Conservation (phyloP, 2,329 filamentous ascomycete species). For the Sphaerostilbella broomeana region DNA sequence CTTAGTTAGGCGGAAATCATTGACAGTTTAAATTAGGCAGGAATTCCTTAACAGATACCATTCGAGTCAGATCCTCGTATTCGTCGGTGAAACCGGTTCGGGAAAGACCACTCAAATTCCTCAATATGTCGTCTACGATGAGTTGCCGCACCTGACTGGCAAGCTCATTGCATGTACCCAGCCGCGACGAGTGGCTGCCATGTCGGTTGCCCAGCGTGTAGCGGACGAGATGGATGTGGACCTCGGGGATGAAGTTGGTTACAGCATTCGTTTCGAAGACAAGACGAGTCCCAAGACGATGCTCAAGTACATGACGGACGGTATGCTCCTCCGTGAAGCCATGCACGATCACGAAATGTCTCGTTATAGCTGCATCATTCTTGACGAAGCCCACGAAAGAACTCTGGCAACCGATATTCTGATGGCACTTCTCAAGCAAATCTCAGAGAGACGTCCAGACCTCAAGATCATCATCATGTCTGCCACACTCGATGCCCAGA, state of each 20-base stretch:
- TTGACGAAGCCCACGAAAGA: slow-evolving; percentile 97
- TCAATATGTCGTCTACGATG: slow-evolving; percentile 96
- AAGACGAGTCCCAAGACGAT: slow-evolving; percentile 81
- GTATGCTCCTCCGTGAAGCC: slow-evolving; percentile 93
- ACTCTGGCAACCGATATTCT: slow-evolving; percentile 95
- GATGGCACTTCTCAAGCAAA: slow-evolving; percentile 92
- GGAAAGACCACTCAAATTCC: slow-evolving; percentile 99
- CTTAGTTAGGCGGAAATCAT: neutral
- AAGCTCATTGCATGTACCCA: slow-evolving; percentile 98
- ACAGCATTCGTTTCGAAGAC: slow-evolving; percentile 98
- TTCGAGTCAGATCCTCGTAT: slow-evolving; percentile 89
- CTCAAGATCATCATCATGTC: slow-evolving; percentile 99
- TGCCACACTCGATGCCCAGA: slow-evolving; percentile 92
- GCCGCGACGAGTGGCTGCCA: slow-evolving; percentile 93
- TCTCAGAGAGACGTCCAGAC: slow-evolving; percentile 73
- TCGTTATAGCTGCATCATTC: slow-evolving; percentile 94
- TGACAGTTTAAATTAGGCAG: slow-evolving; percentile 45
- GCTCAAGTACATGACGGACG: slow-evolving; percentile 99
- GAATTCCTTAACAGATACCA: slow-evolving; percentile 95
- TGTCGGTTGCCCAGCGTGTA: slow-evolving; percentile 97
- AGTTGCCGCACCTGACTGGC: slow-evolving; percentile 75
- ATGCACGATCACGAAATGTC: slow-evolving; percentile 91
- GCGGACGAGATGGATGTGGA: slow-evolving; percentile 93
- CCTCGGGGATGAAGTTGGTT: slow-evolving; percentile 91
- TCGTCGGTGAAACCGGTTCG: slow-evolving; percentile 98